phyloP scores from a whole-genome alignment of 495 filamentous ascomycete species.

The Lentithecium fluviatile region DNA sequence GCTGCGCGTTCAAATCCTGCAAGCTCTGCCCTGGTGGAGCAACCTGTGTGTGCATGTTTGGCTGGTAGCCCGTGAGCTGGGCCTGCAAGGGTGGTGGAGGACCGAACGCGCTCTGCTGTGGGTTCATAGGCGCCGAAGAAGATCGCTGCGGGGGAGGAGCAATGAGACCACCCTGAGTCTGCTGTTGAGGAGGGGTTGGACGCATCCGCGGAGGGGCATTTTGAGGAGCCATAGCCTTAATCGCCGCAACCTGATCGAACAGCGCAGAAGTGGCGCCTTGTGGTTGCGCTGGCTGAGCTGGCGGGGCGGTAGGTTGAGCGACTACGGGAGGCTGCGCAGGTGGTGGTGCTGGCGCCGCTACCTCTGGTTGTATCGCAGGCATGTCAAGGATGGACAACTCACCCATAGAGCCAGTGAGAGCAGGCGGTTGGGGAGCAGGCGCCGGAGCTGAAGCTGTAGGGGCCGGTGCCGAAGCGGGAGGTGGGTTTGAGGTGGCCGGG shows the following conservation, averaged over 20 bases:
- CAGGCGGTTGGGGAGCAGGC: slow-evolving; percentile 18
- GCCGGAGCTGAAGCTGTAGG: slow-evolving; percentile 49
- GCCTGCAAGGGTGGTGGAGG: slow-evolving; percentile 72
- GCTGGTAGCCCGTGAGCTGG: slow-evolving; percentile 75
- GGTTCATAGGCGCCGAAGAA: slow-evolving; percentile 84
- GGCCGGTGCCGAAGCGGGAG: slow-evolving; percentile 43
- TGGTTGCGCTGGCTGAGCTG: slow-evolving; percentile 32
- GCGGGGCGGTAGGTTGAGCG: slow-evolving; percentile 40
- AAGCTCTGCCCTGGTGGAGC: slow-evolving; percentile 75
- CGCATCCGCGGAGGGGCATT: slow-evolving; percentile 59
- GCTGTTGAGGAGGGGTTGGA: slow-evolving; percentile 66
- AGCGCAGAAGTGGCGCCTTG: slow-evolving; percentile 25
- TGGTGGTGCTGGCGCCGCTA: slow-evolving; percentile 12
- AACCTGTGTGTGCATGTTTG: slow-evolving; percentile 47
- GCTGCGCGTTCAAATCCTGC: slow-evolving; percentile 66
- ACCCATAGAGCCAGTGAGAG: slow-evolving; percentile 37
- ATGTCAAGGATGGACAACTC: slow-evolving; percentile 27
- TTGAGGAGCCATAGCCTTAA: slow-evolving; percentile 46
- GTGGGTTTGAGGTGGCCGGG: slow-evolving; percentile 43
- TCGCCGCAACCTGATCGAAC: slow-evolving; percentile 34
- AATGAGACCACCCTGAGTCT: slow-evolving; percentile 64
- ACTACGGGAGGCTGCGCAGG: slow-evolving; percentile 38
- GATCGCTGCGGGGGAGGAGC: slow-evolving; percentile 82
- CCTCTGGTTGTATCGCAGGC: slow-evolving; percentile 24
- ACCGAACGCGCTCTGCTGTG: slow-evolving; percentile 70